Base-by-base conservation (phyloP, 257 asterid species). In the Pogostemon cablin region DNA sequence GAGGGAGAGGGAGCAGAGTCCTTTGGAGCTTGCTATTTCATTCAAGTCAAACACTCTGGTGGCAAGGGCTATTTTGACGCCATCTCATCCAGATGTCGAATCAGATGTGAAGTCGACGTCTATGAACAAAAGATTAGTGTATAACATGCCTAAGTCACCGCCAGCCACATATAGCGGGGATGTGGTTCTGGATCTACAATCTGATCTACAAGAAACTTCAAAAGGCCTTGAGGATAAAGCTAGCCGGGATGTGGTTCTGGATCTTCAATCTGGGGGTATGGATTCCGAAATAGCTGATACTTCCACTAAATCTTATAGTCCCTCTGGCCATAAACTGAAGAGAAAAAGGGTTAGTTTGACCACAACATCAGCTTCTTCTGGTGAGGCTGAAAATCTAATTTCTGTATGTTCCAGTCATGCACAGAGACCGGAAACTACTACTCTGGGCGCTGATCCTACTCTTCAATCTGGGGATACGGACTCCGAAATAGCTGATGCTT, bases 21-120 rank as follows among this genome's bases (percentile, higher is more conserved):
- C 90, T 20, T 61, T 86, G 86, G 90, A 92, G 67, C 98, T 88
- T 79, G 84, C 86, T 70, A 90, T 90, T 69, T 85, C 92, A 3
- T 90, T 86, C 61, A 87, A 85, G 81, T 90, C 98, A 61, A 88
- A 88, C 83, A 77, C 95, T 61, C 87, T 90, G 48, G 86, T 90
- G 47, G 96, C 96, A 12, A 86, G 88, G 82, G 86, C 90, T 80
- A 80, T 84, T 77, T 79, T 81, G 85, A 73, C 85, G 8, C 81
- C 90, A 39, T 71, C 89, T 58, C 61, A 72, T 79, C 74, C 87
- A 40, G 74, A 43, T 65, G 68, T 48, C 65, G 81, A 78, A 46
- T 69, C 68, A 0, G 77, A 67, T 65, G 73, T 63, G 25, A 74
- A 46, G 59, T 72, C 72, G 48, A 67, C 53, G 15, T 46, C 64